A percentile compares a stretch with the other conserved stretches of the same genome.
phyloP scores from a whole-genome alignment of 331 rosid species.

The Arachis monticola region DNA sequence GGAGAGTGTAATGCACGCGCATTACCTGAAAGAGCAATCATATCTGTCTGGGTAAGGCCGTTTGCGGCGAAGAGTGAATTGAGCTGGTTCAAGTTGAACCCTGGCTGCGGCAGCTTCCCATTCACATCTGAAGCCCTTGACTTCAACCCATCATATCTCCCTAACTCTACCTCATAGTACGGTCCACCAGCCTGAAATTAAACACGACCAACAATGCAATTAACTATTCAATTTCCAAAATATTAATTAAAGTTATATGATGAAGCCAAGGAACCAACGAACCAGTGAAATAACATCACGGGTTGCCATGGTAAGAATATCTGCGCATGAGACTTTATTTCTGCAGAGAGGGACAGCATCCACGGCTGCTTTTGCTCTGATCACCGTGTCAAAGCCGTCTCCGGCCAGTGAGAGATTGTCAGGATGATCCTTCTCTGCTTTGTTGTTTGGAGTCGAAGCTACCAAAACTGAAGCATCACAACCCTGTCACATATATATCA shows the following conservation, averaged over 20 bases:
- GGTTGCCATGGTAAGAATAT: constrained; percentile 90
- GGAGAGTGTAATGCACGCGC: constrained; percentile 15
- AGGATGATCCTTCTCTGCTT: constrained; percentile 88
- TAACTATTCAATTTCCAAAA: neutral
- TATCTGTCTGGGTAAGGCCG: constrained; percentile 74
- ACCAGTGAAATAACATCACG: constrained; percentile 82
- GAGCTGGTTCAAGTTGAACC: constrained; percentile 72
- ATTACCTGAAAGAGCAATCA: constrained; percentile 95
- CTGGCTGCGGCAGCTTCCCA: constrained; percentile 75
- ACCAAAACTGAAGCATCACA: constrained; percentile 84
- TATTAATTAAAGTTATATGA: neutral
- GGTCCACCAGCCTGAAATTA: constrained; percentile 85
- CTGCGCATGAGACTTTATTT: constrained; percentile 94
- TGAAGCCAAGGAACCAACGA: neutral
- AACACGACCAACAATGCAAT: neutral
- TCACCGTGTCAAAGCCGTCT: constrained; percentile 89
- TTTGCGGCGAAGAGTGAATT: constrained; percentile 62
- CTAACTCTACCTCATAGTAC: constrained; percentile 80
- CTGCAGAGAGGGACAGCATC: constrained; percentile 72
- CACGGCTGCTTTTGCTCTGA: constrained; percentile 82
- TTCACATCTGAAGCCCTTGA: constrained; percentile 69
- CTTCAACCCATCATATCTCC: constrained; percentile 77
- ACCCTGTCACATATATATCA: constrained; percentile 51
- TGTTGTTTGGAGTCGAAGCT: constrained; percentile 58
- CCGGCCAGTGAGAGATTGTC: constrained; percentile 93